Evolutionary conservation across 257 asterid genomes (phyloP), one percentile per base, ranked within the genome.

Genomic region (Solanum tarijense): DNA sequence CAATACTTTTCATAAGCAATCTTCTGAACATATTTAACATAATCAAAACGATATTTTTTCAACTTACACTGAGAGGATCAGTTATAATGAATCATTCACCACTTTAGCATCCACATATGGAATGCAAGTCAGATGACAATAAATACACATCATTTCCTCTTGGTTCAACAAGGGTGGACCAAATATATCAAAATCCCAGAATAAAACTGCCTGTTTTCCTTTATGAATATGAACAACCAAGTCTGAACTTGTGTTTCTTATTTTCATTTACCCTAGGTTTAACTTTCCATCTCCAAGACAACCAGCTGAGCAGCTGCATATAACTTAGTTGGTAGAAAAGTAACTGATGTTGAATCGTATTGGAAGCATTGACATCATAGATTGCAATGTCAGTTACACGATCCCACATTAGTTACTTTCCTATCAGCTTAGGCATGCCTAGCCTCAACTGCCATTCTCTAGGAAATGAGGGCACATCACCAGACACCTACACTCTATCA

Each of bases 401-500:
- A 60, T 8, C 69, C 6, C 11, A 60, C 69, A 60, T 60, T 60
- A 60, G 25, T 21, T 9, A 1, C 29, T 60, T 58, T 4, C 10
- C 12, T 21, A 58, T 23, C 27, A 21, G 12, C 12, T 58, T 58
- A 58, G 27, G 1, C 5, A 58, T 58, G 27, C 25, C 66, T 9
- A 58, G 27, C 25, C 7, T 46, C 58, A 46, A 4, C 20, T 5
- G 23, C 60, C 60, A 48, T 48, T 14, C 60, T 48, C 60, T 48
- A 48, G 60, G 21, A 48, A 48, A 48, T 9, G 0, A 48, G 60
- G 21, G 23, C 55, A 46, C 55, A 46, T 0, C 55, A 46, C 55
- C 0, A 0, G 55, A 48, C 60, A 0, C 60, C 60, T 48, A 48
- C 1, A 14, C 21, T 5, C 60, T 5, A 48, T 0, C 60, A 0